Conservation (phyloP, 2,329 filamentous ascomycete species). For the Zasmidium angulare region DNA sequence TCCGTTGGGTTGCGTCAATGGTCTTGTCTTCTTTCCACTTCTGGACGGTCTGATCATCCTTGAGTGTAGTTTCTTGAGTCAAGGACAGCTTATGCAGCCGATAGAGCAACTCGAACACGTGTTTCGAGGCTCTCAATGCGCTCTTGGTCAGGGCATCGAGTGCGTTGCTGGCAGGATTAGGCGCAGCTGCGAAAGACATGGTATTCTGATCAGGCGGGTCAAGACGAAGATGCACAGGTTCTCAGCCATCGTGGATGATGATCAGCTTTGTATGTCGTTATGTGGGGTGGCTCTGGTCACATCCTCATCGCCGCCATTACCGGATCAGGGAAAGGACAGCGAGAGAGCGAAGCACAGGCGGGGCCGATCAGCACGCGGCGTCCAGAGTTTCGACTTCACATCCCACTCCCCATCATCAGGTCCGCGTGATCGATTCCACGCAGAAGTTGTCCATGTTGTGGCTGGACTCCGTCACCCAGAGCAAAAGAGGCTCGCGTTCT, state of each 20-base stretch:
- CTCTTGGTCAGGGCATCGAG: neutral
- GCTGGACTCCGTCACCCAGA: too few relatives aligned
- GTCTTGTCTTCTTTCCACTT: neutral
- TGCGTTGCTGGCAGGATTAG: neutral
- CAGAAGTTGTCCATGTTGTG: too few relatives aligned
- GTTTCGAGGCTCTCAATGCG: conserved; percentile 1
- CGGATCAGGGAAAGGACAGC: neutral
- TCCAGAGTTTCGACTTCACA: too few relatives aligned
- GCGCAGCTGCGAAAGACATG: neutral
- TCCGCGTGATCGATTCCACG: too few relatives aligned
- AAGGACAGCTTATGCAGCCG: conserved; percentile 4
- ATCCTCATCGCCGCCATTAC: too few relatives aligned
- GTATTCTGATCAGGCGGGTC: neutral
- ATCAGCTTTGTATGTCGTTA: too few relatives aligned
- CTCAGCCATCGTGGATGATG: too few relatives aligned
- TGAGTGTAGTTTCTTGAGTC: conserved; percentile 1
- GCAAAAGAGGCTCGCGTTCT: too few relatives aligned
- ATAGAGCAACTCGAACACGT: conserved; percentile 1
- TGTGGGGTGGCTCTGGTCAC: too few relatives aligned
- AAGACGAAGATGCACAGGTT: too few relatives aligned
- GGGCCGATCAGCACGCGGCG: neutral
- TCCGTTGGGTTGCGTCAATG: neutral
- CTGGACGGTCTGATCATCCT: neutral
- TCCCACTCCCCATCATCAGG: too few relatives aligned
- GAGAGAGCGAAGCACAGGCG: neutral